Evolutionary conservation across 192 early-diverging fungal genomes (phyloP).

Genomic region (Mortierella antarctica): DNA sequence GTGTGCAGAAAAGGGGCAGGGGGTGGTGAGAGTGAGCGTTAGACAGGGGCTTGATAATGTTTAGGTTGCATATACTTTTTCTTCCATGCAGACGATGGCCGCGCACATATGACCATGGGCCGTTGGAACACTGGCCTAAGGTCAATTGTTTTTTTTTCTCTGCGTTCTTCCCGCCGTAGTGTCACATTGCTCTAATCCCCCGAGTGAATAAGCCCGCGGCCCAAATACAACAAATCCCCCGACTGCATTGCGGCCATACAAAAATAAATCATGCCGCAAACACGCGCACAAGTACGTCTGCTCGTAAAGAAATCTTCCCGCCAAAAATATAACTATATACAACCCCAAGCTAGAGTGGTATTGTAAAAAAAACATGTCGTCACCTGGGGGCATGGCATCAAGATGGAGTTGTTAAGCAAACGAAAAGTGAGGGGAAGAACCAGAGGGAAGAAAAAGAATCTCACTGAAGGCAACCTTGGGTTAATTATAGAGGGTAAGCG

Average conservation of each 20-base stretch:
- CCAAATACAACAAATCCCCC: too few relatives aligned
- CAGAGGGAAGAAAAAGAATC: too few relatives aligned
- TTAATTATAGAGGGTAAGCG: too few relatives aligned
- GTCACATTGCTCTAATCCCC: too few relatives aligned
- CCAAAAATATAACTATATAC: slow-evolving; percentile 20
- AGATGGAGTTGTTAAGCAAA: not conserved
- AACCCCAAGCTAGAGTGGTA: slow-evolving; percentile 7
- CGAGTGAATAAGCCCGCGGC: too few relatives aligned
- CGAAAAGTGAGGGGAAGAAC: too few relatives aligned
- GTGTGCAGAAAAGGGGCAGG: not conserved
- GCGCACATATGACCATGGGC: too few relatives aligned
- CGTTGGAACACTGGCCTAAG: too few relatives aligned
- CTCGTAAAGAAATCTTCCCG: slow-evolving; percentile 24
- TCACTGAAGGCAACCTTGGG: too few relatives aligned
- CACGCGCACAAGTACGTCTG: too few relatives aligned
- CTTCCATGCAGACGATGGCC: not conserved
- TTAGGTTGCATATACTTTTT: not conserved
- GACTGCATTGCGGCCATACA: too few relatives aligned
- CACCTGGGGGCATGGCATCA: not conserved
- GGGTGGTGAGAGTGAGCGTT: not conserved
- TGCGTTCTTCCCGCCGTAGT: not conserved
- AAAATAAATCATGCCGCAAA: too few relatives aligned
- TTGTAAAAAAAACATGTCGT: not conserved
- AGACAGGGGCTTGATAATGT: not conserved
- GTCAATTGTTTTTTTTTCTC: not conserved